phyloP scores from a whole-genome alignment of 2,329 filamentous ascomycete species.

The Monosporascus cannonballus region DNA sequence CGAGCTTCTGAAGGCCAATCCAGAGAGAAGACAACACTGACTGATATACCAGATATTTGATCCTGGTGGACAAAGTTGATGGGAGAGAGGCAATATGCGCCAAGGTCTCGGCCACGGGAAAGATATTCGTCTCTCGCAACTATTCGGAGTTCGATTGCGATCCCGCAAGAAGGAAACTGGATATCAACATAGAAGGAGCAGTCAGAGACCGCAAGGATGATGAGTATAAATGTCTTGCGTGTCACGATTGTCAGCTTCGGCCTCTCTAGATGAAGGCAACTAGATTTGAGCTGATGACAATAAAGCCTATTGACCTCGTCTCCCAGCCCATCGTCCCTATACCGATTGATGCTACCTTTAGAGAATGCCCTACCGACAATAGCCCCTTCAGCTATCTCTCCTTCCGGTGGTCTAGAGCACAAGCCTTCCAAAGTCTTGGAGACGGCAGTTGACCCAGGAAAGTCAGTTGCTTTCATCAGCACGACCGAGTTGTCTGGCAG shows the following conservation, averaged over 20 bases:
- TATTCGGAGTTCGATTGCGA: not conserved
- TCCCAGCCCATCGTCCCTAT: not conserved
- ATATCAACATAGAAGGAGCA: not conserved
- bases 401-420: slow-evolving; percentile 11
- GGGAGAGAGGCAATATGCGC: not conserved
- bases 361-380: not conserved
- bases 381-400: not conserved
- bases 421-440: slow-evolving; percentile 13
- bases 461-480: slow-evolving; percentile 4
- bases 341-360: not conserved
- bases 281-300: not conserved
- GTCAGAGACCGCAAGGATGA: not conserved
- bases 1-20: not conserved
- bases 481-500: slow-evolving; percentile 1
- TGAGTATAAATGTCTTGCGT: not conserved
- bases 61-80: not conserved
- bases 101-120: not conserved
- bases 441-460: slow-evolving; percentile 9
- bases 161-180: not conserved
- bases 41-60: not conserved
- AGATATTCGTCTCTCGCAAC: not conserved
- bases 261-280: not conserved
- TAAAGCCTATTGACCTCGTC: not conserved
- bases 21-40: not conserved
- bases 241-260: not conserved